Evolutionary conservation across 2,329 filamentous ascomycete species (phyloP), one percentile per base, ranked within the genome.

Genomic region (Capronia americana): DNA sequence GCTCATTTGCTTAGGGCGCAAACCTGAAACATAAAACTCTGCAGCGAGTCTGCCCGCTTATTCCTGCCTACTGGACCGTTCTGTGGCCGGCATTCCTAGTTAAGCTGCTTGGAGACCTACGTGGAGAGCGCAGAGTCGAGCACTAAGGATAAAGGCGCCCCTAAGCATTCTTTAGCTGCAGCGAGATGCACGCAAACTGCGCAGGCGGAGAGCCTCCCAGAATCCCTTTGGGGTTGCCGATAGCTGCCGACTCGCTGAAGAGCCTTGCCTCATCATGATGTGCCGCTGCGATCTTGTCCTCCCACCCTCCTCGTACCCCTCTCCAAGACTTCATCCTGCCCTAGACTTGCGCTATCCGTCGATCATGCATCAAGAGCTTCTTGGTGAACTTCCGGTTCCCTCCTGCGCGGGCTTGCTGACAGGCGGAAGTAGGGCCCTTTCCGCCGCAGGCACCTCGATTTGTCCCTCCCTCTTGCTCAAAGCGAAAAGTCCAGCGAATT

Each of bases 131-230:
- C 38, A 34, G 57, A 59, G 38, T 59, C 57, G 57, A 59, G 57
- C 57, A 59, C 26, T 50, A 59, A 30, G 23, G 17, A 20, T 57
- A 50, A 56, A 32, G 61, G 54, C 59, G 55, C 24, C 44, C 48
- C 53, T 55, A 65, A 68, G 66, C 66, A 56, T 60, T 64, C 23
- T 51, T 64, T 65, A 63, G 66, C 58, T 65, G 61, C 55, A 62
- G 44, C 54, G 17, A 10, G 58, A 61, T 57, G 44, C 46, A 51
- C 41, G 46, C 38, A 44, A 44, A 44, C 17, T 20, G 38, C 17
- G 14, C 38, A 44, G 17, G 41, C 50, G 17, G 28, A 55, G 53
- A 55, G 53, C 53, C 53, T 55, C 53, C 8, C 4, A 30, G 2
- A 20, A 30, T 55, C 28, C 46, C 58, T 26, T 20, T 23, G 20